Evolutionary conservation across 1,284 basidiomycete genomes (phyloP).

Genomic region (Ustilago lituana): DNA sequence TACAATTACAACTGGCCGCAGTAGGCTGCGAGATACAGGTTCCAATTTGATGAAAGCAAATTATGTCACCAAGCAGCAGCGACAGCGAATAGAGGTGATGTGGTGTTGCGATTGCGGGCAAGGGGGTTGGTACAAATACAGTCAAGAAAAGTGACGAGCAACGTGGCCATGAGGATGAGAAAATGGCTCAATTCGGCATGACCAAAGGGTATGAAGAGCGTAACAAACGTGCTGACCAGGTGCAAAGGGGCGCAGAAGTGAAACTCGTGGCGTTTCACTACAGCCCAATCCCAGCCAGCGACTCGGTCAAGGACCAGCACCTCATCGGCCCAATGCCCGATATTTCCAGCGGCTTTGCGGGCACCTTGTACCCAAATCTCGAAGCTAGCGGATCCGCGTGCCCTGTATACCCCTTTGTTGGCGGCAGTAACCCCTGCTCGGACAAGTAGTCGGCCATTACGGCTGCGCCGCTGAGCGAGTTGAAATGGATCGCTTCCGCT

Average conservation of each 20-base stretch:
- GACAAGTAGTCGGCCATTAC: conserved; percentile 71
- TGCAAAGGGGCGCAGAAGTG: no score
- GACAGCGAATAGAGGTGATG: no score
- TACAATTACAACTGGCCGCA: no score
- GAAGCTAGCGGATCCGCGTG: conserved; percentile 26
- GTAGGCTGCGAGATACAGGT: no score
- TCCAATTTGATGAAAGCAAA: no score
- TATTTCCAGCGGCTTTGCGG: background rate
- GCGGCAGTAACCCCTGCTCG: conserved; percentile 58
- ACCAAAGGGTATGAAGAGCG: no score
- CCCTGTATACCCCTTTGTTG: background rate
- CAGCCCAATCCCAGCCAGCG: conserved; percentile 26
- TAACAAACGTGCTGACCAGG: no score
- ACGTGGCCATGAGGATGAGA: no score
- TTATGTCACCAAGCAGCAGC: no score
- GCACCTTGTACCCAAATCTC: conserved; percentile 22
- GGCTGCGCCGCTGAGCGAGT: conserved; percentile 70
- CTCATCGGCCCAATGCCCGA: conserved; percentile 13
- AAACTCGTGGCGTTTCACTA: background rate
- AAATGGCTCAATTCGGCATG: no score
- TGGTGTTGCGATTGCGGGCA: no score
- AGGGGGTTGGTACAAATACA: background rate
- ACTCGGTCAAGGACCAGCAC: conserved; percentile 20
- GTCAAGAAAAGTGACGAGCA: no score
- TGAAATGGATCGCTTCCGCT: conserved; percentile 71